Percentiles rank a stretch among this genome's conserved stretches.
Conservation (phyloP, 345 rosid species). For the Orychophragmus violaceus region DNA sequence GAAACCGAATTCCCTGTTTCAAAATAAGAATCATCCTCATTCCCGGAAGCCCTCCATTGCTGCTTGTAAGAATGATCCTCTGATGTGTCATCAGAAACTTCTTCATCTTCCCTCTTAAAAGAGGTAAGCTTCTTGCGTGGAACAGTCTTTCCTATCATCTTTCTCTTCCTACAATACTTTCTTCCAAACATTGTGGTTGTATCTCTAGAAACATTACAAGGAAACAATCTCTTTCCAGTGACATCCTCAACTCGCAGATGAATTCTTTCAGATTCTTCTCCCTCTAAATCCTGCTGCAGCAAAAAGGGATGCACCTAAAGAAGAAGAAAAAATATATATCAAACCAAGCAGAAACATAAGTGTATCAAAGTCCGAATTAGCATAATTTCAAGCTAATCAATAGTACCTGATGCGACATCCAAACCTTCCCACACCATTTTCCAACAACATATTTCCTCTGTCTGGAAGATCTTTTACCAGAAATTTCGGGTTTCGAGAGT, state of each 20-base stretch:
- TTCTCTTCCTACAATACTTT: constrained; percentile 66
- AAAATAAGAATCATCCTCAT: constrained; percentile 36
- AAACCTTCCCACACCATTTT: constrained; percentile 96
- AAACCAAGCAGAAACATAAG: background rate
- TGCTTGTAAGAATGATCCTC: constrained; percentile 41
- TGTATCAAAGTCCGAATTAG: background rate
- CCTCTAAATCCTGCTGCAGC: constrained; percentile 44
- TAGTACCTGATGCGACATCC: constrained; percentile 93
- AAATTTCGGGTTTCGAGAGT: constrained; percentile 32
- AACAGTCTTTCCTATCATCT: constrained; percentile 34
- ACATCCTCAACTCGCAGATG: constrained; percentile 37
- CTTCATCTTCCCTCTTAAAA: constrained; percentile 38
- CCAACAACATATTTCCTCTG: constrained; percentile 85
- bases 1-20: constrained; percentile 36
- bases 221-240: constrained; percentile 34
- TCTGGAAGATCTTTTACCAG: constrained; percentile 46
- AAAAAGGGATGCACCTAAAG: constrained; percentile 72
- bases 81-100: constrained; percentile 50
- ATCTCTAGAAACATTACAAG: constrained; percentile 29
- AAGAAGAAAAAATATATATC: constrained; percentile 36
- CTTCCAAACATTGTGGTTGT: constrained; percentile 32
- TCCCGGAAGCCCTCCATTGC: constrained; percentile 33
- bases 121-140: constrained; percentile 44
- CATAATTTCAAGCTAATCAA: background rate
- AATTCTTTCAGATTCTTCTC: constrained; percentile 49